phyloP scores from a whole-genome alignment of 345 rosid genomes.

The Streptanthus diversifolius region DNA sequence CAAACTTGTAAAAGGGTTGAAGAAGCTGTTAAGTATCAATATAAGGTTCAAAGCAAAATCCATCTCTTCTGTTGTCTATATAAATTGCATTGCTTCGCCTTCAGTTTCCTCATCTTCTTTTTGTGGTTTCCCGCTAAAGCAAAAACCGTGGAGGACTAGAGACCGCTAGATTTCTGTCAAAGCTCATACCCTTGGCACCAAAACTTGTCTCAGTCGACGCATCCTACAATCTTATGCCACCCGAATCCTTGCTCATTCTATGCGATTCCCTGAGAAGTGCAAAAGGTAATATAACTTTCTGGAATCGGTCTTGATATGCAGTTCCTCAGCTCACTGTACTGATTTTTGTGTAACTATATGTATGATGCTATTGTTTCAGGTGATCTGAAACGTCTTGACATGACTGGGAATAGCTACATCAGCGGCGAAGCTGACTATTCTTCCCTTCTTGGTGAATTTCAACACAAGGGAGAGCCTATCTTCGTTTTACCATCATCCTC shows the following conservation, averaged over 20 bases:
- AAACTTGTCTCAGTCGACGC: constrained; percentile 53
- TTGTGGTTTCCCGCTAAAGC: constrained; percentile 42
- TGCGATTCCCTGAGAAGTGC: constrained; percentile 51
- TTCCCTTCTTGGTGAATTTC: constrained; percentile 53
- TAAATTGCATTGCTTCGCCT: background rate
- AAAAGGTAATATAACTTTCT: constrained; percentile 42
- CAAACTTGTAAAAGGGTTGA: constrained; percentile 35
- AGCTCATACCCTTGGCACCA: constrained; percentile 59
- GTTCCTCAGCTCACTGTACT: background rate
- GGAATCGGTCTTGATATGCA: background rate
- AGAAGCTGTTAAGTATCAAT: constrained; percentile 52
- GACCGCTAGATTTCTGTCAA: constrained; percentile 69
- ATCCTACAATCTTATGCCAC: constrained; percentile 77
- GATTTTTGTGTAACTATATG: background rate
- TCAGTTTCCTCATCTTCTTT: background rate
- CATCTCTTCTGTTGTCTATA: background rate
- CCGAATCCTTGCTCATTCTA: constrained; percentile 56
- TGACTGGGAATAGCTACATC: constrained; percentile 61
- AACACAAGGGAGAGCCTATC: constrained; percentile 55
- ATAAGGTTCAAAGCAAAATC: constrained; percentile 52
- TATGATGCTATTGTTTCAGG: constrained; percentile 38
- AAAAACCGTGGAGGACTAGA: constrained; percentile 85
- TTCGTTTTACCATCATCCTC: constrained; percentile 46
- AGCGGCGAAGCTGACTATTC: constrained; percentile 32
- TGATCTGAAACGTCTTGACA: constrained; percentile 58